These are phyloP conservation scores for Phytophthora uliginosa DNA, from an alignment of 352 stramenopile species.

Conservation along the genomic window DNA sequence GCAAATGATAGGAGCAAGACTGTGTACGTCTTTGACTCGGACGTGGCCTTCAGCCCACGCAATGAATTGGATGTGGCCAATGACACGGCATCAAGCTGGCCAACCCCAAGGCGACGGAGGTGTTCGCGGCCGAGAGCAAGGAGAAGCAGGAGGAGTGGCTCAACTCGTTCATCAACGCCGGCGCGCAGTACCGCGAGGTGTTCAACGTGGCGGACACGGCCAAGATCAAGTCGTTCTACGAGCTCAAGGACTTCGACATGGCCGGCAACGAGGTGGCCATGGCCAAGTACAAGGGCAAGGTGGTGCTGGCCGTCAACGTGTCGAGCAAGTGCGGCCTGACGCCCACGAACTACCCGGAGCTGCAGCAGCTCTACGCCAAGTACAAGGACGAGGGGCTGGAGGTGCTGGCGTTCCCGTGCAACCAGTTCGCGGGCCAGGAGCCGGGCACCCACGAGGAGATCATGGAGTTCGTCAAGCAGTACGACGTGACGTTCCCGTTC, in stretches of 20 bases:
- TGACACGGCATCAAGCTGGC: constrained; percentile 57
- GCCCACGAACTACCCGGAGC: constrained; percentile 88
- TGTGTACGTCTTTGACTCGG: constrained; percentile 46
- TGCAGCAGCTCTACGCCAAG: constrained; percentile 72
- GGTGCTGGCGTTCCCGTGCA: constrained; percentile 87
- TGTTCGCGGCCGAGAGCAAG: constrained; percentile 32
- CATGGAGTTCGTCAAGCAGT: constrained; percentile 62
- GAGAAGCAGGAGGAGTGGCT: constrained; percentile 57
- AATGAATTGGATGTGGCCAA: constrained; percentile 28
- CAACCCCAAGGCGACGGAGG: constrained; percentile 34
- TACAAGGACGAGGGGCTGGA: constrained; percentile 66
- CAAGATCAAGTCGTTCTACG: constrained; percentile 76
- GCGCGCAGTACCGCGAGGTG: constrained; percentile 62
- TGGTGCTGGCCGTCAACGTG: constrained; percentile 81
- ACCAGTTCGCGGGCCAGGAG: constrained; percentile 72
- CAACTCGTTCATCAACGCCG: constrained; percentile 58
- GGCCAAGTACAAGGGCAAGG: constrained; percentile 68
- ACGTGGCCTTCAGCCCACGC: constrained; percentile 27
- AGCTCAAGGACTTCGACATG: constrained; percentile 80
- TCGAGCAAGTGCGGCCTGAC: constrained; percentile 85
- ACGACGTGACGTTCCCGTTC: constrained; percentile 46
- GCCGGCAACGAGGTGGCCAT: constrained; percentile 69
- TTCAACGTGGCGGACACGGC: constrained; percentile 42
- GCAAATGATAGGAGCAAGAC: constrained; percentile 33
- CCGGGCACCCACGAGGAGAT: constrained; percentile 80